These are phyloP conservation scores for Pseudogymnoascus verrucosus DNA, from an alignment of 2,329 filamentous ascomycete genomes.

Conservation along the genomic window DNA sequence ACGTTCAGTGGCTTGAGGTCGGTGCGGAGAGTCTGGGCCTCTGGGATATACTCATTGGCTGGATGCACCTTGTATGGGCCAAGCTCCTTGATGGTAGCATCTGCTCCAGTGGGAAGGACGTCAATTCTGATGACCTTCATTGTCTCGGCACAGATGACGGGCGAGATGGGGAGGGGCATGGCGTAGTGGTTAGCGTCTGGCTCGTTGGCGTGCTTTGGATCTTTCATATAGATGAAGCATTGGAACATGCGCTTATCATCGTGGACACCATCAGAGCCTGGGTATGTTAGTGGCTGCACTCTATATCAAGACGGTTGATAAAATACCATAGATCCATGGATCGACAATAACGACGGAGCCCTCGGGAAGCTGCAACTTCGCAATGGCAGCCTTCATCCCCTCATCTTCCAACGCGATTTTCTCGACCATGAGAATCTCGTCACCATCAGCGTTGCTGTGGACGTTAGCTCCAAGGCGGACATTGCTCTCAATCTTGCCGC, in stretches of 20 bases:
- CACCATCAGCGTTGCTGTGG: conserved; percentile 51
- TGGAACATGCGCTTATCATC: conserved; percentile 46
- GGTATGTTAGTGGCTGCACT: conserved; percentile 3
- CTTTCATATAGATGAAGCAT: conserved; percentile 59
- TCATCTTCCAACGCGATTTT: conserved; percentile 46
- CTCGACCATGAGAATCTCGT: conserved; percentile 52
- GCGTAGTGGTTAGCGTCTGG: conserved; percentile 63
- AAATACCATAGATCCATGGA: conserved; percentile 55
- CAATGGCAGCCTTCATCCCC: conserved; percentile 50
- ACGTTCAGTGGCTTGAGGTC: conserved; percentile 59
- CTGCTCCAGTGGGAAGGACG: conserved; percentile 57
- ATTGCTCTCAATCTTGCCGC: conserved; percentile 45
- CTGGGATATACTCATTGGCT: conserved; percentile 57
- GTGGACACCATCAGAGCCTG: conserved; percentile 44
- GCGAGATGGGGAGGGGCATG: conserved; percentile 55
- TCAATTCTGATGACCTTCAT: conserved; percentile 63
- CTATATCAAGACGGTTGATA: background rate
- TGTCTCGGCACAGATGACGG: conserved; percentile 54
- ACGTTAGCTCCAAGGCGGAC: conserved; percentile 49
- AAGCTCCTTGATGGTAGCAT: conserved; percentile 47
- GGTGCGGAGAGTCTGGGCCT: conserved; percentile 50
- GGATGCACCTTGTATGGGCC: conserved; percentile 48
- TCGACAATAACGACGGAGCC: conserved; percentile 52
- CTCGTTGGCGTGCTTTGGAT: conserved; percentile 50
- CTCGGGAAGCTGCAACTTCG: conserved; percentile 53